Evolutionary conservation across 2,329 filamentous ascomycete species (phyloP), one percentile per base, ranked within the genome.

Genomic region (Drechmeria coniospora): DNA sequence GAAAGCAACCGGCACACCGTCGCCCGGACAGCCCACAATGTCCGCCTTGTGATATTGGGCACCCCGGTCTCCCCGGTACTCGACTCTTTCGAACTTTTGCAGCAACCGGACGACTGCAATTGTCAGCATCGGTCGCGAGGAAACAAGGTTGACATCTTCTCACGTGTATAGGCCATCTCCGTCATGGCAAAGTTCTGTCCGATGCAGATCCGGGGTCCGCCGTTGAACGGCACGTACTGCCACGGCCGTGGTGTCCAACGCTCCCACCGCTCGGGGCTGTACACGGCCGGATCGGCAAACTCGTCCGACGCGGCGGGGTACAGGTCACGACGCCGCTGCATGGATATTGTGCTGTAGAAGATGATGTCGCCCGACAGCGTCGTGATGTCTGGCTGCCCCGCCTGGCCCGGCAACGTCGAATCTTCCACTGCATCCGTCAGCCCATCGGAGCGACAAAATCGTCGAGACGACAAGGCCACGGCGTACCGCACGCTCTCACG

Each of bases 201-300:
- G 33, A 83, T 69, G 50, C 79, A 81, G 43, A 80, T 77, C 16
- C 78, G 58, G 21, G 78, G 74, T 1, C 77, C 78, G 7, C 74
- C 74, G 45, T 81, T 81, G 51, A 82, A 82, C 4, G 79, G 78
- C 21, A 82, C 64, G 44, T 79, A 82, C 35, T 74, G 65, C 70
- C 76, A 80, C 0, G 69, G 68, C 43, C 63, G 65, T 1, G 73
- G 74, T 43, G 71, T 65, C 64, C 70, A 70, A 37, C 50, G 36
- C 27, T 50, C 53, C 77, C 77, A 84, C 30, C 78, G 61, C 25
- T 80, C 76, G 1, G 79, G 79, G 31, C 59, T 60, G 52, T 72
- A 82, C 17, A 57, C 44, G 4, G 47, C 47, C 3, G 61, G 58
- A 27, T 62, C 55, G 4, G 61, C 50, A 33, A 60, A 59, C 13